These are phyloP conservation scores for Cladophialophora yegresii DNA, from an alignment of 2,329 filamentous ascomycete genomes.

Conservation along the genomic window DNA sequence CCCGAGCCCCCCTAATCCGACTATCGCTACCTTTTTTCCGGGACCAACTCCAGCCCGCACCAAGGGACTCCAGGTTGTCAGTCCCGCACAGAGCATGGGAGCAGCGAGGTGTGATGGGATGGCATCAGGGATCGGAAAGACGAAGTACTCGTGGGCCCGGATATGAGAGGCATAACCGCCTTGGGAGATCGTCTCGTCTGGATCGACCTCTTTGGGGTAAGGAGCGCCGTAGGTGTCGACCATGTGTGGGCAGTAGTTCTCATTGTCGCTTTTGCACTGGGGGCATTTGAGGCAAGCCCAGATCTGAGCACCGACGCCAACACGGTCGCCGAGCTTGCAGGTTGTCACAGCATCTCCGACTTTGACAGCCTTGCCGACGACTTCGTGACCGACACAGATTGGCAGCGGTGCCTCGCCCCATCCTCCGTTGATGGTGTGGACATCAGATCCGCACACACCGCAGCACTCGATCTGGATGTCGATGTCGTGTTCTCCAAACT, in stretches of 20 bases:
- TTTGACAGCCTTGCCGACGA: conserved; percentile 68
- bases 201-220: conserved; percentile 51
- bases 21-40: conserved; percentile 54
- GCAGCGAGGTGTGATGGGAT: conserved; percentile 55
- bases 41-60: conserved; percentile 73
- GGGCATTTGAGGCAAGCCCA: conserved; percentile 66
- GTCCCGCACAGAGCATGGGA: conserved; percentile 69
- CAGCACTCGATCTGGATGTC: conserved; percentile 84
- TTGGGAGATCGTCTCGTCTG: conserved; percentile 63
- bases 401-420: conserved; percentile 56
- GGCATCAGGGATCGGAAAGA: conserved; percentile 69
- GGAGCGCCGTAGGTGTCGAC: conserved; percentile 54
- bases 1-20: conserved; percentile 63
- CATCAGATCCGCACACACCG: conserved; percentile 72
- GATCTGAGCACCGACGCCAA: conserved; percentile 69
- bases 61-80: conserved; percentile 77
- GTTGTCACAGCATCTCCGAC: conserved; percentile 66
- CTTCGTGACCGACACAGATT: conserved; percentile 61
- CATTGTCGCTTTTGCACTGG: conserved; percentile 66
- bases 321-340: conserved; percentile 63
- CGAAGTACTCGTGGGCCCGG: conserved; percentile 74
- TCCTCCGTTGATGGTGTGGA: conserved; percentile 67
- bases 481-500: conserved; percentile 82
- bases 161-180: conserved; percentile 70
- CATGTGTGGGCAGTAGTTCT: conserved; percentile 66